These are phyloP conservation scores for Mucor sp. DNA, from an alignment of 371 early-diverging fungal genomes.

Conservation along the genomic window DNA sequence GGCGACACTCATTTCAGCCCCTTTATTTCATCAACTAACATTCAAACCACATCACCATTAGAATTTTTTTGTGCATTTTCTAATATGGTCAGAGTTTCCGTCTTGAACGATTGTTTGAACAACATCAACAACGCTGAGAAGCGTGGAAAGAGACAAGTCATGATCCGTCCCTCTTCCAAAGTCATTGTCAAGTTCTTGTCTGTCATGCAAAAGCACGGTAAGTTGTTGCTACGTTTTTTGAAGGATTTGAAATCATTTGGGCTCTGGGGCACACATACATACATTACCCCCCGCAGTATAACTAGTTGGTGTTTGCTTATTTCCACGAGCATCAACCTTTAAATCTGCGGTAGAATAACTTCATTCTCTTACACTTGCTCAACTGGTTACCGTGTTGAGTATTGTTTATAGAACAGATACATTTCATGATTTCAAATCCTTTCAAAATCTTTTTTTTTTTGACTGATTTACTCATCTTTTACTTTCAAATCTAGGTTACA, in stretches of 20 bases:
- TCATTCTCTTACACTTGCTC: slow-evolving; percentile 26
- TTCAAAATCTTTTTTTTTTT: neutral
- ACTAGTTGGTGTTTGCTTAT: slow-evolving; percentile 62
- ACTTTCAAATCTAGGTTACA: slow-evolving; percentile 80
- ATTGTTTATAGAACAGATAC: slow-evolving; percentile 22
- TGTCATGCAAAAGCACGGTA: slow-evolving; percentile 99
- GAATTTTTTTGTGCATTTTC: slow-evolving; percentile 19
- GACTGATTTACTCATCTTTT: neutral
- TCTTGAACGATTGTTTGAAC: slow-evolving; percentile 94
- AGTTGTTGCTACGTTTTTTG: slow-evolving; percentile 34
- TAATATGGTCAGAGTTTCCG: slow-evolving; percentile 50
- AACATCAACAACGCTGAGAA: slow-evolving; percentile 99
- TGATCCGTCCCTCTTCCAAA: slow-evolving; percentile 96
- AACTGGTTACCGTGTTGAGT: slow-evolving; percentile 14
- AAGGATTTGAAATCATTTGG: neutral
- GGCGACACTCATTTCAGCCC: slow-evolving; percentile 12
- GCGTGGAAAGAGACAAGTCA: slow-evolving; percentile 97
- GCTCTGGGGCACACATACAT: neutral
- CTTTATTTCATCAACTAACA: neutral
- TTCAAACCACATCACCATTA: neutral
- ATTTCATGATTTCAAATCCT: slow-evolving; percentile 8
- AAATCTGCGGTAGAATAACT: slow-evolving; percentile 66
- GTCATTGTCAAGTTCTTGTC: slow-evolving; percentile 98
- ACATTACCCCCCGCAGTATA: slow-evolving; percentile 59
- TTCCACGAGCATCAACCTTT: slow-evolving; percentile 55